A percentile compares a stretch with the other conserved stretches of the same genome.
Conservation (phyloP, 2,329 filamentous ascomycete genomes). For the Microcyclospora pomicola region DNA sequence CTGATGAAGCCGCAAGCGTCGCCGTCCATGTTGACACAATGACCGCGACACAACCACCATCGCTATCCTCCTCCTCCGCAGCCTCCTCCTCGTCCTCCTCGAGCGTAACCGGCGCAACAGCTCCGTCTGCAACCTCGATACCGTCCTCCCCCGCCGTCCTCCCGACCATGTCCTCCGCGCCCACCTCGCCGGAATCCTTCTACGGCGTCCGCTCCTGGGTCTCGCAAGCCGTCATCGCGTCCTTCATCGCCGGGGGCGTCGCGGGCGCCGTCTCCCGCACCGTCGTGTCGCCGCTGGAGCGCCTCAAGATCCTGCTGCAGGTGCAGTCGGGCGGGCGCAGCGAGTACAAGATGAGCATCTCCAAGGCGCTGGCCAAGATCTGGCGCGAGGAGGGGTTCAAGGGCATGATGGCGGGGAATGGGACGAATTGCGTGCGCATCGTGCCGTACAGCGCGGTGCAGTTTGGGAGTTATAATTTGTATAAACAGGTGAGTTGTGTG, state of each 20-base stretch:
- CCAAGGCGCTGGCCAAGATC: conserved; percentile 84
- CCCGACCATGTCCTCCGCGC: conserved; percentile 3
- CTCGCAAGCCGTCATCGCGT: conserved; percentile 74
- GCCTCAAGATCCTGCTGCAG: conserved; percentile 95
- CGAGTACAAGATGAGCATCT: conserved; percentile 86
- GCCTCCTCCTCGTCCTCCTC: too few species aligned
- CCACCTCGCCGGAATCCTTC: conserved; percentile 4
- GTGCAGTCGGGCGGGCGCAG: conserved; percentile 80
- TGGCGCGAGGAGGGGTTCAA: conserved; percentile 93
- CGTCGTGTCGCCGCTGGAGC: conserved; percentile 88
- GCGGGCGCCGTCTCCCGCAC: conserved; percentile 95
- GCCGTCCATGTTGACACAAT: conserved; percentile 2
- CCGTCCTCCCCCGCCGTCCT: conserved; percentile 1
- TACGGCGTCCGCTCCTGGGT: conserved; percentile 28
- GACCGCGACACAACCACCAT: conserved; percentile 4
- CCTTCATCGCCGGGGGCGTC: conserved; percentile 86
- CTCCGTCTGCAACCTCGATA: conserved; percentile 1
- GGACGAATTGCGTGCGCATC: conserved; percentile 95
- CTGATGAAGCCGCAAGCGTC: conserved; percentile 4
- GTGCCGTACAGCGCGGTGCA: conserved; percentile 97
- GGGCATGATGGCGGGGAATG: conserved; percentile 95
- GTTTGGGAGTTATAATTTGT: conserved; percentile 95
- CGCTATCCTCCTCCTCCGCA: not conserved
- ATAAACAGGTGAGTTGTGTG: conserved; percentile 58
- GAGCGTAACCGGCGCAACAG: not conserved